Evolutionary conservation across 31 red algal species (phyloP), one percentile per base, ranked within the genome.

Genomic region (Asparagopsis taxiformis): DNA sequence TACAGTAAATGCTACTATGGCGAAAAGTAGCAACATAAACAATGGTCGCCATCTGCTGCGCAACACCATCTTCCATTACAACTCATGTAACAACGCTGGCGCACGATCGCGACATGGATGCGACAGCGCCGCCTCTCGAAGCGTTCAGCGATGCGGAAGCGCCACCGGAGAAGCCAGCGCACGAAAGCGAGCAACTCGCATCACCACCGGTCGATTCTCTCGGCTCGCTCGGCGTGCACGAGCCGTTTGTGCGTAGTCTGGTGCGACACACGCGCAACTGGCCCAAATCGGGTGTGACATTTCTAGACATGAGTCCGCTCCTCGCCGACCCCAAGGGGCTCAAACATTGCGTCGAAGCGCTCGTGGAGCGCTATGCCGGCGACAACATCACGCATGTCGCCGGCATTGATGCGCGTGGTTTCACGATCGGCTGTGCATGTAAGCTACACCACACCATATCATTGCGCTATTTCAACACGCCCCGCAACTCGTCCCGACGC

Each of bases 381-480:
- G 65, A 41, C 30, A 34, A 43, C 21, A 58, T 70, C n/a, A 61
- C 64, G 22, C 74, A 79, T 35, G 43, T 80, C 23, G 85, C 85
- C 20, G 85, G 85, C 37, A 66, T 89, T 24, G 85, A 89, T 31
- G 85, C 85, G 13, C 58, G 85, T 1, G 85, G 85, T 1, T 89
- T 89, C 39, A 85, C 80, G 36, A 32, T 85, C n/a, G 80, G 28
- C 6, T 75, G 68, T 24, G 80, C 78, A 11, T 55, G 77, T 81
- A 81, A 3, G 70, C 59, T 74, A 25, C 21, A 31, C 48, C 31
- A 55, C 3, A 21, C 8, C 16, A 19, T 33, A 20, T 66, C 9
- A 16, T 36, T 66, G 65, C 20, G 21, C 20, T 51, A 21, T 19
- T 50, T n/a, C 22, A 19, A 20, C 30, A 39, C 43, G 3, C 64